These are phyloP conservation scores for Xerocomellus dryophilus DNA, from an alignment of 768 basidiomycete genomes.

Conservation along the genomic window DNA sequence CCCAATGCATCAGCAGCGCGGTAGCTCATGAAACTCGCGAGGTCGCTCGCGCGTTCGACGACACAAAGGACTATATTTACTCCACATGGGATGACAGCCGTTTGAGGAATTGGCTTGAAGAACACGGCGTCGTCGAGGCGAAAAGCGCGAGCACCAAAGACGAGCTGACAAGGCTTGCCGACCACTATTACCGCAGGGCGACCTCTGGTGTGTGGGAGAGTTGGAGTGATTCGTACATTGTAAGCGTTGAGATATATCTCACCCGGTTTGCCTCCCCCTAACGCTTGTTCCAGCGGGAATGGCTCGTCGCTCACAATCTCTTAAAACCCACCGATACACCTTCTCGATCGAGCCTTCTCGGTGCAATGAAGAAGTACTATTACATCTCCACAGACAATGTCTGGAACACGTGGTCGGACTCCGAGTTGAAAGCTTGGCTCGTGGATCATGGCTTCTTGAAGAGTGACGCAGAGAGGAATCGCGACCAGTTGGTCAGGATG, in stretches of 20 bases:
- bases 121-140: constrained; percentile 69
- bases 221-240: constrained; percentile 86
- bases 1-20: constrained; percentile 39
- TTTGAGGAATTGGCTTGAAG: constrained; percentile 68
- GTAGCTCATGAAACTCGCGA: constrained; percentile 54
- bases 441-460: constrained; percentile 71
- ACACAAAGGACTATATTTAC: constrained; percentile 82
- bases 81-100: constrained; percentile 85
- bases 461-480: constrained; percentile 58
- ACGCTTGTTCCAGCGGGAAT: constrained; percentile 53
- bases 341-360: constrained; percentile 53
- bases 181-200: constrained; percentile 59
- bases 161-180: constrained; percentile 69
- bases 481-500: constrained; percentile 77
- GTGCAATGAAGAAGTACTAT: constrained; percentile 76
- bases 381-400: constrained; percentile 55
- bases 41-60: constrained; percentile 53
- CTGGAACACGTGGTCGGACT: constrained; percentile 74
- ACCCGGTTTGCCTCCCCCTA: neutral
- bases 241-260: constrained; percentile 31
- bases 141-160: constrained; percentile 51
- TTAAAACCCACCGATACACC: constrained; percentile 57
- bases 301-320: constrained; percentile 79
- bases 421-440: constrained; percentile 75
- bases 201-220: constrained; percentile 70